Percentiles rank a stretch among this genome's conserved stretches.
Evolutionary conservation across 345 rosid species (phyloP).

Genomic region (Conringia planisiliqua): DNA sequence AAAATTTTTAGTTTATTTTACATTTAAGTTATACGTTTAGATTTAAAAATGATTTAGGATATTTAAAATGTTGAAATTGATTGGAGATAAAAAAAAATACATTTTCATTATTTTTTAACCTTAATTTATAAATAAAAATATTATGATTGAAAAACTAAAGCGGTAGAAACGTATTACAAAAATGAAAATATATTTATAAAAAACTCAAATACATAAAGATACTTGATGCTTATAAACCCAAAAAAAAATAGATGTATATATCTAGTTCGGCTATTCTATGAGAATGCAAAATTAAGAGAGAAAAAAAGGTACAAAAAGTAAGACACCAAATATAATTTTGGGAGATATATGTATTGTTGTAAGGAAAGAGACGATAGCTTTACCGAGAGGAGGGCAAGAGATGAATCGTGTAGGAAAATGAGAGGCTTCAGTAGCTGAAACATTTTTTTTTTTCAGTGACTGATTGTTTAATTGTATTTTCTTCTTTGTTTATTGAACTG

Average conservation of each 20-base stretch:
- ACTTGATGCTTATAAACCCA: too few species aligned
- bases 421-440: conserved; percentile 10
- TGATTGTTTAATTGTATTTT: not conserved
- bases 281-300: not conserved
- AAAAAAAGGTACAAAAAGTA: not conserved
- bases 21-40: not conserved
- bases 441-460: not conserved
- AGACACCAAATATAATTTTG: not conserved
- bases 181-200: too few species aligned
- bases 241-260: not conserved
- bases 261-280: not conserved
- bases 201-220: too few species aligned
- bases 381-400: not conserved
- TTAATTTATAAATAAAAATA: not conserved
- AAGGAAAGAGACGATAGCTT: not conserved
- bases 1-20: not conserved
- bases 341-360: not conserved
- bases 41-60: not conserved
- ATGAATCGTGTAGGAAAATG: not conserved
- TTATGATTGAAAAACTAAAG: not conserved
- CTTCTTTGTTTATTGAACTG: not conserved
- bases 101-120: not conserved
- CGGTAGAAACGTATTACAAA: not conserved
- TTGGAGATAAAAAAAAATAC: not conserved
- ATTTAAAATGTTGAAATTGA: not conserved